Base-by-base conservation (phyloP, 2,329 filamentous ascomycete species). In the Pseudocercospora pini-densiflorae region DNA sequence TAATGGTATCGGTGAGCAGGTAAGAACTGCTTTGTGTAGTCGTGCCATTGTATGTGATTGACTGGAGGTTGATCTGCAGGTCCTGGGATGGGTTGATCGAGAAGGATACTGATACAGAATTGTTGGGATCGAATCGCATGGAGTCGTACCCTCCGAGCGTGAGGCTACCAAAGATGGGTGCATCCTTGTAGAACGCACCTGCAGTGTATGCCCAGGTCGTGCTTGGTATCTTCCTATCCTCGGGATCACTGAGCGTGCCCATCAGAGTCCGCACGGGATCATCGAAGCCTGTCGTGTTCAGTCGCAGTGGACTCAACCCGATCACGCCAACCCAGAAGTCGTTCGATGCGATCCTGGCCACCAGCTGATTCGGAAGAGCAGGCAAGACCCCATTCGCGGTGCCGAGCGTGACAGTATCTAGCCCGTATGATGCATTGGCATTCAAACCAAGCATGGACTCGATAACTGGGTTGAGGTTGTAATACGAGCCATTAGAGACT, bases 131-230 rank as follows among this genome's bases (percentile, higher is more conserved):
- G 64, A 80, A 79, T 7, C 80, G 77, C 2, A 75, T 77, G n/a
- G 74, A 70, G 64, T 82, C 80, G 64, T 80, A 82, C 6, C 81
- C 81, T 14, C 81, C 80, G 1, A 83, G 66, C 1, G 79, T 76
- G 23, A 68, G 63, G 57, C 82, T 72, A 10, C 74, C 75, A 16
- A 71, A 74, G 0, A 72, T 68, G 8, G 69, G 68, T 2, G 70
- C 54, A n/a, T 69, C 47, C 21, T 68, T 68, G 54, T 77, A 76
- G 14, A 62, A 51, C 7, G 74, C 73, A 10, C 75, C 75, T 4
- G 75, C 75, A 3, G 72, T 74, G 49, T 76, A 76, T 0, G 59
- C 72, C 66, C 70, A 76, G 1, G 70, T 59, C 0, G 62, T 62
- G 16, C 58, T 62, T 12, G 65, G 62, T 8, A 66, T 66, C 3